Conservation (phyloP, 192 early-diverging fungal genomes). For the Chytriomyces sp. region DNA sequence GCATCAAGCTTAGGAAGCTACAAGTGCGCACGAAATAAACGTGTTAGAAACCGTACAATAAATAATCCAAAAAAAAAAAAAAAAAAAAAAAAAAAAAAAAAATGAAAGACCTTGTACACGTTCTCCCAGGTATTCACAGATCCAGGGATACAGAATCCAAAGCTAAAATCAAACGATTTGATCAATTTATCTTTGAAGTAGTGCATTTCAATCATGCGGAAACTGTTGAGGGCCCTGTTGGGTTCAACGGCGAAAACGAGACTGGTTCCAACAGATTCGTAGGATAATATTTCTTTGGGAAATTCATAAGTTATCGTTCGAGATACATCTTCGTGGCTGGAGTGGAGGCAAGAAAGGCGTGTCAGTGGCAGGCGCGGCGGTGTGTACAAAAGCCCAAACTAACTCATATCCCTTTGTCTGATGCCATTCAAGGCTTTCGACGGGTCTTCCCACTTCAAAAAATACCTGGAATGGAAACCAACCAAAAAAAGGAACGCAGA, state of each 20-base stretch:
- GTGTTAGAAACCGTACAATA: no score
- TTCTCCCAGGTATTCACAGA: conserved; percentile 61
- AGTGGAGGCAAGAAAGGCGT: conserved; percentile 19
- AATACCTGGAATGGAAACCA: conserved; percentile 31
- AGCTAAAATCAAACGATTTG: conserved; percentile 61
- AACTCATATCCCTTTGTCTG: conserved; percentile 25
- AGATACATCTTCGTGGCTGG: conserved; percentile 36
- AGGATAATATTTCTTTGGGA: conserved; percentile 20
- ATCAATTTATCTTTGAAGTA: conserved; percentile 59
- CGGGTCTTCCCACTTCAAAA: conserved; percentile 54
- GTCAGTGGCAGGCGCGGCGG: no score
- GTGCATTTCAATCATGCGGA: conserved; percentile 61
- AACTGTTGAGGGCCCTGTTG: conserved; percentile 40
- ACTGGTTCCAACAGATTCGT: conserved; percentile 34
- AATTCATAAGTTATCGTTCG: conserved; percentile 30
- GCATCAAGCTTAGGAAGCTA: conserved; percentile 37
- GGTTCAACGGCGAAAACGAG: conserved; percentile 60
- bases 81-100: neutral
- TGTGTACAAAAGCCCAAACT: neutral
- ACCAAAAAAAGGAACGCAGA: neutral
- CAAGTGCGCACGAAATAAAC: no score
- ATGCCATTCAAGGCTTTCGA: conserved; percentile 41
- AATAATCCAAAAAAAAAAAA: neutral
- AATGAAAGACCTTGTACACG: conserved; percentile 50
- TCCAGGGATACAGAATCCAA: conserved; percentile 67